Evolutionary conservation across 106 monocot species (phyloP).

Genomic region (Allium cepa): DNA sequence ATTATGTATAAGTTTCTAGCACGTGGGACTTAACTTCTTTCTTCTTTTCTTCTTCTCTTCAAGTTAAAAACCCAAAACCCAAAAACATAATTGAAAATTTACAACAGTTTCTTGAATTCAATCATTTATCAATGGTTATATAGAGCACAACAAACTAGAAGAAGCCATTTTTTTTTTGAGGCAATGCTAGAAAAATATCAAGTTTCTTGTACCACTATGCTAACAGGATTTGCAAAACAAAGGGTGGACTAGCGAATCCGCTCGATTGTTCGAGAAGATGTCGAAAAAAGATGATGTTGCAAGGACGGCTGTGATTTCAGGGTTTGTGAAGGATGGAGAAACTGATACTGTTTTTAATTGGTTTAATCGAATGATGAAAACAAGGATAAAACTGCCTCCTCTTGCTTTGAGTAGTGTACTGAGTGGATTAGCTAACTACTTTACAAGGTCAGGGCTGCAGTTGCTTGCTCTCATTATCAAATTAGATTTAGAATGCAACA

Average conservation of each 20-base stretch:
- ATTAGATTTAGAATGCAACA: conserved; percentile 26
- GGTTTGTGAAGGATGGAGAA: conserved; percentile 28
- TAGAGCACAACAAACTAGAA: conserved; percentile 24
- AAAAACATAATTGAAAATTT: too few relatives aligned
- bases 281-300: conserved; percentile 52
- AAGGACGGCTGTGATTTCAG: conserved; percentile 52
- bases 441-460: conserved; percentile 29
- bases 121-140: conserved; percentile 28
- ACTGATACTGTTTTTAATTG: conserved; percentile 26
- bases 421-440: conserved; percentile 34
- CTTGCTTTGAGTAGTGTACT: conserved; percentile 31
- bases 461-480: conserved; percentile 36
- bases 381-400: conserved; percentile 31
- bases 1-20: too few relatives aligned
- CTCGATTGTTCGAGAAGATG: conserved; percentile 38
- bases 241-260: conserved; percentile 30
- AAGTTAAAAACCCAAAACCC: too few relatives aligned
- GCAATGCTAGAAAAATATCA: conserved; percentile 45
- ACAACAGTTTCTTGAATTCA: conserved; percentile 58
- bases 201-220: conserved; percentile 58
- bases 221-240: conserved; percentile 40
- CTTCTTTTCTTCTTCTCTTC: too few relatives aligned
- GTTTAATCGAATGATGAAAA: conserved; percentile 39
- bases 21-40: too few relatives aligned
- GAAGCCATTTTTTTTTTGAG: conserved; percentile 38